Conservation (phyloP, 176 grass and related monocot genomes). For the Thalia dealbata region DNA sequence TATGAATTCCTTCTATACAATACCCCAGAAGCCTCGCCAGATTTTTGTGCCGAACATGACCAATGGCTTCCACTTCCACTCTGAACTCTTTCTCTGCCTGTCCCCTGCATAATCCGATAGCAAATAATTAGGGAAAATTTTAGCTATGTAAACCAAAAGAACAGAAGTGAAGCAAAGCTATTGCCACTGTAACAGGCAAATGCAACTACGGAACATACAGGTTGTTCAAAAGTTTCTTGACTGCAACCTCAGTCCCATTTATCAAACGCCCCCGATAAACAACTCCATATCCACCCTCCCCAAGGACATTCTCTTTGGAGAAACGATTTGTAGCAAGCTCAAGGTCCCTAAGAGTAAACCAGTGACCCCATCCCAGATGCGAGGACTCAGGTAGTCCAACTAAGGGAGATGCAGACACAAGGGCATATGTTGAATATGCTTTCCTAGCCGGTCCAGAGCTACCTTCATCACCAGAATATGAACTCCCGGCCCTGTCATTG, state of each 20-base stretch:
- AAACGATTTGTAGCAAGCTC: constrained; percentile 78
- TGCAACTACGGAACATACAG: constrained; percentile 38
- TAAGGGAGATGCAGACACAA: constrained; percentile 66
- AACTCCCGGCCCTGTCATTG: constrained; percentile 48
- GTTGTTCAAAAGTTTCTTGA: constrained; percentile 97
- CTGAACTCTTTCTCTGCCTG: constrained; percentile 99
- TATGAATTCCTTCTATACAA: constrained; percentile 91
- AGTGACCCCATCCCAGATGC: constrained; percentile 97
- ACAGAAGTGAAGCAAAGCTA: not conserved
- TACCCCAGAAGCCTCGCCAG: constrained; percentile 89
- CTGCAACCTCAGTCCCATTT: constrained; percentile 86
- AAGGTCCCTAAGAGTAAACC: constrained; percentile 92
- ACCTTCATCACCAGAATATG: constrained; percentile 83
- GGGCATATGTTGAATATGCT: constrained; percentile 36
- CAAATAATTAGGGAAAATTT: constrained; percentile 6
- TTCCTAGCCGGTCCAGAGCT: constrained; percentile 41
- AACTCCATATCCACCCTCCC: constrained; percentile 91
- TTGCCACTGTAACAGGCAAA: not conserved
- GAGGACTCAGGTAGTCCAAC: constrained; percentile 90
- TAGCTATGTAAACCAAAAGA: not conserved
- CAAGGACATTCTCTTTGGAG: constrained; percentile 89
- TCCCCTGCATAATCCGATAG: constrained; percentile 42
- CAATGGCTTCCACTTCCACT: constrained; percentile 98
- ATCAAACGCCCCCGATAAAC: constrained; percentile 67
- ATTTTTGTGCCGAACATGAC: constrained; percentile 95